These are phyloP conservation scores for Albatrellus ellisii DNA, from an alignment of 768 basidiomycete species.

Conservation along the genomic window DNA sequence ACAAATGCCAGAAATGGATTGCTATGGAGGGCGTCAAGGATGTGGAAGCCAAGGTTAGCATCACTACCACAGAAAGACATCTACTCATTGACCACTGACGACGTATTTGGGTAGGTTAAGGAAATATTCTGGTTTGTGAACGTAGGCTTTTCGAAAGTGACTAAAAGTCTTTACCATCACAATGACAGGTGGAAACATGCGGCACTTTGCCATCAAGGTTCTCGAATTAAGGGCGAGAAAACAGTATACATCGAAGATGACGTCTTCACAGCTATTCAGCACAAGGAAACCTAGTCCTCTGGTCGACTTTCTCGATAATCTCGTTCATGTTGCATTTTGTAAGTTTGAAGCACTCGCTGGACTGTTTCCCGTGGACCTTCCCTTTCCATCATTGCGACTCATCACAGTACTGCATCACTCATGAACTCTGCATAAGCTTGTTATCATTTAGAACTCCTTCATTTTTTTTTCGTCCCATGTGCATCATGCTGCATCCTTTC, in stretches of 20 bases:
- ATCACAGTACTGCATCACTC: too few species aligned
- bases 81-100: neutral
- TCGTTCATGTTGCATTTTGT: too few species aligned
- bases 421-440: too few species aligned
- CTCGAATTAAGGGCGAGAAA: slow-evolving; percentile 39
- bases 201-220: slow-evolving; percentile 56
- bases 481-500: too few species aligned
- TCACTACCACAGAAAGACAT: neutral
- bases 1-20: slow-evolving; percentile 66
- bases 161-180: neutral
- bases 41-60: slow-evolving; percentile 51
- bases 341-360: too few species aligned
- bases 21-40: slow-evolving; percentile 62
- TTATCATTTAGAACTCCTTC: too few species aligned
- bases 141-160: neutral
- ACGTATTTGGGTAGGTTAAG: slow-evolving; percentile 33
- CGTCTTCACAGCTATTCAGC: neutral
- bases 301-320: neutral
- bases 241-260: slow-evolving; percentile 45
- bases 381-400: too few species aligned
- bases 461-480: too few species aligned
- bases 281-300: neutral
- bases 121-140: slow-evolving; percentile 60
- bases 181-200: slow-evolving; percentile 73
- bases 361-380: too few species aligned